Evolutionary conservation across 169 alveolate species (phyloP).

Genomic region (Neospora caninum): DNA sequence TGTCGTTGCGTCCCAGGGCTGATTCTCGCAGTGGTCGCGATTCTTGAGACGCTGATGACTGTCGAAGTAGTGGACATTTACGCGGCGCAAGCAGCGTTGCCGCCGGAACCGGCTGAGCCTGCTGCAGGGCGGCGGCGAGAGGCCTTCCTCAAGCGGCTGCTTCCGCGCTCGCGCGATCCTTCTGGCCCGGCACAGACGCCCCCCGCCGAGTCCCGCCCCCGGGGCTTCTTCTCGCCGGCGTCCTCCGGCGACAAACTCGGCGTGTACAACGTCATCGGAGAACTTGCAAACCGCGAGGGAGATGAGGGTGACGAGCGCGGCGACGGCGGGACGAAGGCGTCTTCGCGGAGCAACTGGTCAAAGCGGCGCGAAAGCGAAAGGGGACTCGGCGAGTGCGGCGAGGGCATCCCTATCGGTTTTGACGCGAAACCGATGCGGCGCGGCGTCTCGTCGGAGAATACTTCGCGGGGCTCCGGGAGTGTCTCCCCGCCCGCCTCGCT

Average conservation of each 20-base stretch:
- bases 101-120: not conserved
- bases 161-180: not conserved
- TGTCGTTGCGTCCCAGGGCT: not conserved
- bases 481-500: not conserved
- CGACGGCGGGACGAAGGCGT: no score
- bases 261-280: not conserved
- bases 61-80: not conserved
- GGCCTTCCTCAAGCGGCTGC: no score
- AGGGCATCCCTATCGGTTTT: no score
- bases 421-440: not conserved
- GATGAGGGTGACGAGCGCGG: not conserved
- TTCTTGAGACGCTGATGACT: constrained; percentile 4
- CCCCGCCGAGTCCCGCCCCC: not conserved
- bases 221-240: not conserved
- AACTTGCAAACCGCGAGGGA: not conserved
- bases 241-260: not conserved
- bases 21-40: not conserved
- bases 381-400: no score
- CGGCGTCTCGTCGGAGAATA: not conserved
- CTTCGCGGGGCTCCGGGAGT: not conserved
- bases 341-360: no score
- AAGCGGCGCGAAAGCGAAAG: no score
- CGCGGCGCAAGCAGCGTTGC: constrained; percentile 16
- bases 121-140: not conserved
- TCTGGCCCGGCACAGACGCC: not conserved